Evolutionary conservation across 257 asterid species (phyloP).

Genomic region (Penstemon davidsonii): DNA sequence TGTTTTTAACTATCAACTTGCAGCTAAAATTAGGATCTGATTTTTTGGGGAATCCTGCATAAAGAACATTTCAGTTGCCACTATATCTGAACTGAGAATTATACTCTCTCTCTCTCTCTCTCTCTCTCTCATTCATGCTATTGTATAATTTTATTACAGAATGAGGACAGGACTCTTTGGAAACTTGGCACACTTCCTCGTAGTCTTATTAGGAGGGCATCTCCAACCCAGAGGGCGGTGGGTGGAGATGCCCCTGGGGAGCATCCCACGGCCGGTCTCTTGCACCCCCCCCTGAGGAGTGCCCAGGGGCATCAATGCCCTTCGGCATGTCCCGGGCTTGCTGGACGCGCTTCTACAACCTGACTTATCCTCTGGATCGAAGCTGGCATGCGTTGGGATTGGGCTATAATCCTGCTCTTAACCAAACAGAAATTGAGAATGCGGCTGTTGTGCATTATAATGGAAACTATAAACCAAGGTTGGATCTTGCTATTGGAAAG

Average conservation of each 20-base stretch:
- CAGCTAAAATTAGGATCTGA: too few species aligned
- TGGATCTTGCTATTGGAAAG: conserved; percentile 89
- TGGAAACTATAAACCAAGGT: conserved; percentile 97
- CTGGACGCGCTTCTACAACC: conserved; percentile 53
- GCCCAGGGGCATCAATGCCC: too few species aligned
- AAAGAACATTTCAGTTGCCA: too few species aligned
- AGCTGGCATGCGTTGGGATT: conserved; percentile 93
- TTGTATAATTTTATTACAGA: conserved; percentile 46
- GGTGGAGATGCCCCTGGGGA: too few species aligned
- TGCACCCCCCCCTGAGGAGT: too few species aligned
- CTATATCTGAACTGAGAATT: too few species aligned
- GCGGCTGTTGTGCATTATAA: conserved; percentile 93
- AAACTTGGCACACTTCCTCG: conserved; percentile 95
- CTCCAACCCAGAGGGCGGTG: conserved; percentile 9
- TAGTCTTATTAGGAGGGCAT: conserved; percentile 48
- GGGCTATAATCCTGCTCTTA: conserved; percentile 95
- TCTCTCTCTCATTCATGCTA: conserved; percentile 15
- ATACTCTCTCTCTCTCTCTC: background rate
- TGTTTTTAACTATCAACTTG: too few species aligned
- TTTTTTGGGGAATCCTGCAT: too few species aligned
- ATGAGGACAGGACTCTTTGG: conserved; percentile 91
- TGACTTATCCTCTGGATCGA: conserved; percentile 81
- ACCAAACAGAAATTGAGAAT: conserved; percentile 73
- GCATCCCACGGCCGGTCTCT: too few species aligned
- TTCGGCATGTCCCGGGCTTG: too few species aligned